These are phyloP conservation scores for Pseudomassariella vexata DNA, from an alignment of 2,329 filamentous ascomycete genomes.

Conservation along the genomic window DNA sequence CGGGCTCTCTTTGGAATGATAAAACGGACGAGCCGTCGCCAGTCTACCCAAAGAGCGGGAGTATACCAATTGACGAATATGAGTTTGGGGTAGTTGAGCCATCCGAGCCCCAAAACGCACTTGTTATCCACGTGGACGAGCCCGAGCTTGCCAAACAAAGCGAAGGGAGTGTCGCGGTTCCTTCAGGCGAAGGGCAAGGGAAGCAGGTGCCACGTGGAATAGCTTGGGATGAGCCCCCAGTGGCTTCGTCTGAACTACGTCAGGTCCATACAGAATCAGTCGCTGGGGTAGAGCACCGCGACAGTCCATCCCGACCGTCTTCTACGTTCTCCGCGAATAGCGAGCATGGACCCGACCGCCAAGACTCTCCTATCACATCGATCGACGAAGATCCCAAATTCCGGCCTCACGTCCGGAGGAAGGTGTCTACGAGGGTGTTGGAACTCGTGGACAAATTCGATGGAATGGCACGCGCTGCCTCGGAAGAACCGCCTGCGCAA, in stretches of 20 bases:
- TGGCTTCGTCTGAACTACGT: too few species aligned
- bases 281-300: conserved; percentile 10
- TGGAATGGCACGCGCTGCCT: conserved; percentile 28
- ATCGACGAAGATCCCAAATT: conserved; percentile 33
- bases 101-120: too few species aligned
- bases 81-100: too few species aligned
- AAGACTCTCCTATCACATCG: conserved; percentile 39
- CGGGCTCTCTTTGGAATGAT: conserved; percentile 24
- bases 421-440: conserved; percentile 39
- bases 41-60: too few species aligned
- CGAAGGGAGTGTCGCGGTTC: too few species aligned
- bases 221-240: too few species aligned
- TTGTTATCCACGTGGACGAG: too few species aligned
- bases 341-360: conserved; percentile 21
- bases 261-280: conserved; percentile 2
- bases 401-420: conserved; percentile 18
- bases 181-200: too few species aligned
- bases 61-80: background rate
- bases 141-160: too few species aligned
- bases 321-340: conserved; percentile 23
- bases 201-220: too few species aligned
- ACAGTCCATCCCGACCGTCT: conserved; percentile 19
- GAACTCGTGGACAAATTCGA: conserved; percentile 46
- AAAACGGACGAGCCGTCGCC: background rate
- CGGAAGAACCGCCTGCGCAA: conserved; percentile 18